phyloP scores from a whole-genome alignment of 352 stramenopile genomes.

The Globisporangium irregulare region DNA sequence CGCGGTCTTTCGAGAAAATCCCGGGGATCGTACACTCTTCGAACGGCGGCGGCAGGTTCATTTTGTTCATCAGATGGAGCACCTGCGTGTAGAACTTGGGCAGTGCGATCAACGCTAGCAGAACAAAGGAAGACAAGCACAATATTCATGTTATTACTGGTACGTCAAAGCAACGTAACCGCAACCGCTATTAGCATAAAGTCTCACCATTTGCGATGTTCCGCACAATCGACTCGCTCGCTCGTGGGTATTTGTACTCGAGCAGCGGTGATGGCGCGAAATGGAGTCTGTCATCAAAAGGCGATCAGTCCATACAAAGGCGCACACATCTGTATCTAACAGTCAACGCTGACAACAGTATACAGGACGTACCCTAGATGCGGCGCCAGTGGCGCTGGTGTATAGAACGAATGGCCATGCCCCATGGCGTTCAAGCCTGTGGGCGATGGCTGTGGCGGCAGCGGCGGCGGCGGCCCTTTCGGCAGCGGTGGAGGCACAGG shows the following conservation, averaged over 20 bases:
- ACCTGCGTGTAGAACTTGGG: constrained; percentile 89
- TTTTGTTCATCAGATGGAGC: constrained; percentile 92
- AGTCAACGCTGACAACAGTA: background rate
- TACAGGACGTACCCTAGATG: constrained; percentile 57
- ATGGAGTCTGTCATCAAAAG: constrained; percentile 48
- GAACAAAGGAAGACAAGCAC: background rate
- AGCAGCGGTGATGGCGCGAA: constrained; percentile 80
- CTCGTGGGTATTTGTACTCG: constrained; percentile 87
- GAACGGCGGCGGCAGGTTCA: constrained; percentile 86
- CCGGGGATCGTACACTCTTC: constrained; percentile 65
- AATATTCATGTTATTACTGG: background rate
- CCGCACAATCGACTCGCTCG: constrained; percentile 65
- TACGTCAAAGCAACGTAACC: background rate
- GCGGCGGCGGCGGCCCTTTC: constrained; percentile 29
- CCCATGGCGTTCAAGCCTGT: background rate
- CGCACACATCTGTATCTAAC: background rate
- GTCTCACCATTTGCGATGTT: constrained; percentile 86
- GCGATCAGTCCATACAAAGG: background rate
- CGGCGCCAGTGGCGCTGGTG: constrained; percentile 53
- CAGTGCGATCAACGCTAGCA: constrained; percentile 75
- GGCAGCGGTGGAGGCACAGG: constrained; percentile 22
- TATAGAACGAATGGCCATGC: constrained; percentile 13
- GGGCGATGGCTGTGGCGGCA: too few species aligned
- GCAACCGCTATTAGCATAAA: background rate
- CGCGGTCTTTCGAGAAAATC: constrained; percentile 38